A percentile compares a stretch with the other conserved stretches of the same genome.
phyloP scores from a whole-genome alignment of 148 eudicot genomes.

The Mesembryanthemum crystallinum region DNA sequence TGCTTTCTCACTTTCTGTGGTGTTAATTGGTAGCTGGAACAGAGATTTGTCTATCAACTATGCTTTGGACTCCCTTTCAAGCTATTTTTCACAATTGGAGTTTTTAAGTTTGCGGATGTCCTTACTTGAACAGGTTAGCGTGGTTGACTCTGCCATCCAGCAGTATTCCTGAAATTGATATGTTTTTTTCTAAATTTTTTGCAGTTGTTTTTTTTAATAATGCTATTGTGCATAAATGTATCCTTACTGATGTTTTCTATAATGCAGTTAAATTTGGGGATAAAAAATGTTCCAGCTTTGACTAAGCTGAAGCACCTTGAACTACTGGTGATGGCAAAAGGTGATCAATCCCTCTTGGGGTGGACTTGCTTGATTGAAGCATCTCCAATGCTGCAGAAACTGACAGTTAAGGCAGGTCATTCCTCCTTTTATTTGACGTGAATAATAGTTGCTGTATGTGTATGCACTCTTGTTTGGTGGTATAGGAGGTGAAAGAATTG shows the following conservation, averaged over 20 bases:
- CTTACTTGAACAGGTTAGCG: background rate
- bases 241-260: background rate
- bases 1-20: constrained; percentile 3
- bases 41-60: background rate
- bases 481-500: background rate
- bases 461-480: background rate
- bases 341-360: background rate
- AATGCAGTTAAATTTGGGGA: background rate
- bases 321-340: background rate
- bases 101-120: background rate
- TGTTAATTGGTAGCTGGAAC: background rate
- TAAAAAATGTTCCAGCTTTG: background rate
- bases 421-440: background rate
- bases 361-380: constrained; percentile 16
- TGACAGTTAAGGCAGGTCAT: constrained; percentile 13
- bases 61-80: constrained; percentile 12
- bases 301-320: constrained; percentile 15
- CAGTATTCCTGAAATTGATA: no score
- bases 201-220: no score
- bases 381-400: background rate
- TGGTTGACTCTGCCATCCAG: background rate
- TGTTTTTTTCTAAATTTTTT: no score
- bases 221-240: background rate
- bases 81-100: constrained; percentile 17
- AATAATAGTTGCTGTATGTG: background rate